Percentiles rank a stretch among this genome's conserved stretches.
Evolutionary conservation across 116 monocot genomes (phyloP).

Genomic region (Posidonia oceanica): DNA sequence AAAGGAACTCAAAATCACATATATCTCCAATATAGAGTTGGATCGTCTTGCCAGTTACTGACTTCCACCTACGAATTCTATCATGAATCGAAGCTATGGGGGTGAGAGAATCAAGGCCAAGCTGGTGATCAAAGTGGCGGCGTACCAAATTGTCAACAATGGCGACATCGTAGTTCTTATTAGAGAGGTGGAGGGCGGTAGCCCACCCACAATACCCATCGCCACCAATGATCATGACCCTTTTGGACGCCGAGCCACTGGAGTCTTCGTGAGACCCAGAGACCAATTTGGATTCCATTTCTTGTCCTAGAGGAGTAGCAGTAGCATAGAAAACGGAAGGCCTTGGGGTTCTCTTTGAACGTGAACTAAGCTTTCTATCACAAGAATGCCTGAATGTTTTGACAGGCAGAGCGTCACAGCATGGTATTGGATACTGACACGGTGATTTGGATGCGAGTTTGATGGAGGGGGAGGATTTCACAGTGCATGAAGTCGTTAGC

Average conservation of each 20-base stretch:
- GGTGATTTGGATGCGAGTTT: conserved; percentile 17
- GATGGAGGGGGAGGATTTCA: conserved; percentile 18
- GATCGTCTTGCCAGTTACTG: conserved; percentile 66
- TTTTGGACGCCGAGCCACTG: conserved; percentile 26
- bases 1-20: conserved; percentile 94
- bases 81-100: conserved; percentile 86
- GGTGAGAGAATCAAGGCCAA: conserved; percentile 80
- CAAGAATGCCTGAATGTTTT: conserved; percentile 4
- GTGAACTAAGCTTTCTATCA: not conserved
- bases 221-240: conserved; percentile 93
- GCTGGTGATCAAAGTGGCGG: conserved; percentile 87
- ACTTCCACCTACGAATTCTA: conserved; percentile 75
- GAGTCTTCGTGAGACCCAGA: conserved; percentile 13
- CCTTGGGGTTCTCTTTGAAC: conserved; percentile 9
- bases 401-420: conserved; percentile 12
- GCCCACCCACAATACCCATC: conserved; percentile 99
- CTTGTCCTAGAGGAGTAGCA: conserved; percentile 32
- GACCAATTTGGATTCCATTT: conserved; percentile 12
- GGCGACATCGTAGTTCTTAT: conserved; percentile 82
- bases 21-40: conserved; percentile 82
- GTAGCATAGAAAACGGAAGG: conserved; percentile 19
- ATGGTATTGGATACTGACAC: conserved; percentile 6
- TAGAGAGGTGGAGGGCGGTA: conserved; percentile 92
- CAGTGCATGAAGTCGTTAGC: conserved; percentile 29
- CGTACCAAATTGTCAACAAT: conserved; percentile 84